Conservation (phyloP, 495 filamentous ascomycete species). For the Halenospora varia region DNA sequence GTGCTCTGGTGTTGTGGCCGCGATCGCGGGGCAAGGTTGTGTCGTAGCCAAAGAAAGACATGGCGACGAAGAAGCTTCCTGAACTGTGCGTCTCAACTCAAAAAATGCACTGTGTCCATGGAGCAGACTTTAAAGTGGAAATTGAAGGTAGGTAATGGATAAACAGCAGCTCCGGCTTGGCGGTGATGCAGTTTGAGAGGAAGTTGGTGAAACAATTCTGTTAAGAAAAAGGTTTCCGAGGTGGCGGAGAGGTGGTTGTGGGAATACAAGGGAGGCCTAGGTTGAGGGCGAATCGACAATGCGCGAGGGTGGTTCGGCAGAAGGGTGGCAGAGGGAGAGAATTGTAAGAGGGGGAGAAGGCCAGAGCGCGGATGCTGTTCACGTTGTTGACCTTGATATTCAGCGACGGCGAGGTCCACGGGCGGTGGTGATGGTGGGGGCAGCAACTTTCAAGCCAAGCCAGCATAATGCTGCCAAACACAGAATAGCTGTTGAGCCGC, state of each 20-base stretch:
- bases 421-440: no score
- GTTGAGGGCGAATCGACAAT: neutral
- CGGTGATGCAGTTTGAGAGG: constrained; percentile 2
- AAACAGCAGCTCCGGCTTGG: constrained; percentile 1
- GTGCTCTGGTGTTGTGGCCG: constrained; percentile 49
- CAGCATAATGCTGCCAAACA: no score
- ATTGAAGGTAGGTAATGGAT: neutral
- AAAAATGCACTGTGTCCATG: neutral
- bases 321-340: neutral
- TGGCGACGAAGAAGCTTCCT: constrained; percentile 1
- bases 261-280: neutral
- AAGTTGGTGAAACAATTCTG: constrained; percentile 4
- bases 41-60: constrained; percentile 88
- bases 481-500: no score
- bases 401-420: no score
- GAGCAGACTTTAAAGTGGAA: neutral
- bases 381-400: no score
- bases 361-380: no score
- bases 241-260: neutral
- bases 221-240: neutral
- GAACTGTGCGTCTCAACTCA: neutral
- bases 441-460: no score
- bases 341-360: neutral
- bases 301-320: neutral
- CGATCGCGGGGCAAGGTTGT: constrained; percentile 59